Conservation (phyloP, 345 rosid genomes). For the Nasturtium officinale region DNA sequence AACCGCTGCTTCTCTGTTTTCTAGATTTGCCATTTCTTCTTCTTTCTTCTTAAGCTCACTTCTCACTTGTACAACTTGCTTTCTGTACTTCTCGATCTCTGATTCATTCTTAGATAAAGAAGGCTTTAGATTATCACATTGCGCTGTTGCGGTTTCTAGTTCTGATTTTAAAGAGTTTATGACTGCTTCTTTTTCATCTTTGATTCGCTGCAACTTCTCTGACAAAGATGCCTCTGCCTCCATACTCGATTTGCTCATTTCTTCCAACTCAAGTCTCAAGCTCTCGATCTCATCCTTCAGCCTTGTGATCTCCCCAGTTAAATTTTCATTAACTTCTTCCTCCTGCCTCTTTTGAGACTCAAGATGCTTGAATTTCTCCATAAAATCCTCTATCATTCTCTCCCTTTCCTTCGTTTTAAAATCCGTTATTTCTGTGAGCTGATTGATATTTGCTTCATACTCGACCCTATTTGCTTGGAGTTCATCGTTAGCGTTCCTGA, state of each 20-base stretch:
- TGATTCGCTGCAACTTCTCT: conserved; percentile 51
- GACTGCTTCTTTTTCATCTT: conserved; percentile 57
- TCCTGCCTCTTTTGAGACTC: conserved; percentile 53
- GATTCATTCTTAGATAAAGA: conserved; percentile 52
- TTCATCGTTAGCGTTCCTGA: conserved; percentile 65
- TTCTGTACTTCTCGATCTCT: conserved; percentile 70
- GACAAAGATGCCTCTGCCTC: conserved; percentile 45
- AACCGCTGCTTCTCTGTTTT: conserved; percentile 54
- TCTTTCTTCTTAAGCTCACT: conserved; percentile 75
- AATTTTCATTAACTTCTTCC: conserved; percentile 49
- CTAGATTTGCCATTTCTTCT: conserved; percentile 47
- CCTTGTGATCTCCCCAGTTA: conserved; percentile 45
- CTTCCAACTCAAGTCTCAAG: conserved; percentile 40
- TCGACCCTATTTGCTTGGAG: conserved; percentile 46
- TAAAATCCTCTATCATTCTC: conserved; percentile 50
- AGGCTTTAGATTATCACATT: conserved; percentile 53
- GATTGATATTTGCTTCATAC: conserved; percentile 49
- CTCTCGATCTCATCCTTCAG: conserved; percentile 52
- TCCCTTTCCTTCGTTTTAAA: conserved; percentile 49
- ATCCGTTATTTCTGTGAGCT: conserved; percentile 48
- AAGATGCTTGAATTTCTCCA: conserved; percentile 54
- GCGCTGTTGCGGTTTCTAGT: conserved; percentile 49
- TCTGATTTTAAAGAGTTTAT: conserved; percentile 53
- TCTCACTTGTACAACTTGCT: conserved; percentile 56
- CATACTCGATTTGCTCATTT: conserved; percentile 32